Base-by-base conservation (phyloP, 768 basidiomycete species). In the Kondoa malvinella region DNA sequence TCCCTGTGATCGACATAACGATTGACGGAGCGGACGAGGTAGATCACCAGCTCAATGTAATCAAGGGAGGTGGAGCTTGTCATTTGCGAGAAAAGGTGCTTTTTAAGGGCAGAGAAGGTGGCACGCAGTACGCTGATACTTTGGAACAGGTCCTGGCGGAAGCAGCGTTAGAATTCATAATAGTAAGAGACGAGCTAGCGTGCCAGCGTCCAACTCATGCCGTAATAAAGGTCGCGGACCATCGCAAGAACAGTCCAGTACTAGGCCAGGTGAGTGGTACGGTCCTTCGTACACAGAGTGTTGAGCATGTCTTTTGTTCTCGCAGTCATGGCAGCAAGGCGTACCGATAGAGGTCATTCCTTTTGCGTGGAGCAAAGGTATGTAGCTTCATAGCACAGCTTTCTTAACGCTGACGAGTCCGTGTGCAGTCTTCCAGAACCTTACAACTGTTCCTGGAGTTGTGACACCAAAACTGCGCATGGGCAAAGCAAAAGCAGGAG, bases 311-410 rank as follows among this genome's bases (percentile, higher is more conserved):
- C 8, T 50, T 21, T 8, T 21, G 40, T 50, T 50, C n/a, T n/a
- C n/a, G 21, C 40, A 50, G 40, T 50, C 40, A 8, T 50, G 40
- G 79, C 81, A 80, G 25, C 82, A 86, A 74, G 95, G 95, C 31
- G 87, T 99, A 21, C 95, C 95, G 0, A 85, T 99, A 66, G 95
- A 99, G 79, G 92, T 99, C 12, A 88, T 89, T 1, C 92, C 94
- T 0, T 96, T 96, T 75, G 95, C 94, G 1, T 95, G 95, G 76
- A 87, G 86, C 58, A 87, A 50, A 50, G 40, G 40, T 50, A 8
- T 21, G 40, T 50, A 8, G 21, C 40, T 50, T 50, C 40, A 8
- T 50, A 50, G n/a, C n/a, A n/a, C n/a, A 50, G 40, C 40, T 50
- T 50, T 8, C 8, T 50, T 21, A 50, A 50, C 40, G 21, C 12